phyloP scores from a whole-genome alignment of 106 monocot genomes.

The Cymbidium sinense region DNA sequence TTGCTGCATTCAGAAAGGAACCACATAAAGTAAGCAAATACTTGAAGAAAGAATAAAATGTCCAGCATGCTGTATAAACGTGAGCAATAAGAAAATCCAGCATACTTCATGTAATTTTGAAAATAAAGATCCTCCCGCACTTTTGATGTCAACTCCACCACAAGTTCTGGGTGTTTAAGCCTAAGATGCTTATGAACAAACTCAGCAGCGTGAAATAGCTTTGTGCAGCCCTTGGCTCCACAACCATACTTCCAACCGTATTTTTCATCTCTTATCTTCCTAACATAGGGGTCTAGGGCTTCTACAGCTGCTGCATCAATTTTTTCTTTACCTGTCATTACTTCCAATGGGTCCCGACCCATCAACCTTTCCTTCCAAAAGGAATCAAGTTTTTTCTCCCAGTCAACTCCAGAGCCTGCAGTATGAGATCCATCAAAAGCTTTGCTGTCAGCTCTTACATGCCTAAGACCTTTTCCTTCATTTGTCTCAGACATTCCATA shows the following conservation, averaged over 20 bases:
- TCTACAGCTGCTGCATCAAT: constrained; percentile 83
- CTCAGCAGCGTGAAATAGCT: constrained; percentile 93
- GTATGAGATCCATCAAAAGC: constrained; percentile 27
- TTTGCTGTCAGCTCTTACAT: constrained; percentile 68
- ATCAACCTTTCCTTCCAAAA: constrained; percentile 75
- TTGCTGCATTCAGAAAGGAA: constrained; percentile 50
- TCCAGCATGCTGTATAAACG: not conserved
- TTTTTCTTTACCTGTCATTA: constrained; percentile 76
- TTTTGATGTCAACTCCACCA: constrained; percentile 78
- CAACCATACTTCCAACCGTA: constrained; percentile 99
- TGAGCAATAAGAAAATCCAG: constrained; percentile 3
- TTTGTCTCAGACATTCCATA: constrained; percentile 76
- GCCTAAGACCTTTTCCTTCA: constrained; percentile 76
- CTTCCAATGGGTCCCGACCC: constrained; percentile 72
- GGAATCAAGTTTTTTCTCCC: constrained; percentile 87
- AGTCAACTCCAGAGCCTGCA: constrained; percentile 25
- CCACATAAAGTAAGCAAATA: not conserved
- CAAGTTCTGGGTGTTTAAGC: constrained; percentile 87
- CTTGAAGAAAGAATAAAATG: not conserved
- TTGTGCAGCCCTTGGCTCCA: constrained; percentile 96
- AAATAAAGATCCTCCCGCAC: constrained; percentile 89
- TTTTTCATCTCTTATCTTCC: constrained; percentile 98
- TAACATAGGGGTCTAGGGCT: constrained; percentile 66
- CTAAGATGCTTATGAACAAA: constrained; percentile 97
- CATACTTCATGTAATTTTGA: constrained; percentile 98